Evolutionary conservation across 345 rosid species (phyloP).

Genomic region (Stellera chamaejasme): DNA sequence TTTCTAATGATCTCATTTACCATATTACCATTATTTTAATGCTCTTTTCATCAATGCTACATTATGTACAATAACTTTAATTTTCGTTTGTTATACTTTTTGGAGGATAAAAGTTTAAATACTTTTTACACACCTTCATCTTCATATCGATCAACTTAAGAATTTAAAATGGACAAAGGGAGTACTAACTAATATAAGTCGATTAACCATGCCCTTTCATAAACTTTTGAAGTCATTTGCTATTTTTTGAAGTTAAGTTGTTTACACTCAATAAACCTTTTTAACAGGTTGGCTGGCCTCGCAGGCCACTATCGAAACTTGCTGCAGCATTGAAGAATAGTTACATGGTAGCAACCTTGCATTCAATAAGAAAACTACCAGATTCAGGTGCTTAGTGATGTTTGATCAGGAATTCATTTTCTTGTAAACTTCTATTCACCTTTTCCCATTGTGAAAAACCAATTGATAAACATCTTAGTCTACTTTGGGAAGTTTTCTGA

Average conservation of each 20-base stretch:
- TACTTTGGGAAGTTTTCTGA: slow-evolving; percentile 90
- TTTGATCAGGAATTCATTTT: neutral
- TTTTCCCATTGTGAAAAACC: slow-evolving; percentile 26
- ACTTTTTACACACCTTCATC: no score
- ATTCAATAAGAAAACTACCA: slow-evolving; percentile 50
- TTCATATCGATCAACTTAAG: no score
- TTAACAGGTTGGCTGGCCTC: slow-evolving; percentile 88
- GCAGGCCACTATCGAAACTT: slow-evolving; percentile 78
- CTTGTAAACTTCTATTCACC: slow-evolving; percentile 9
- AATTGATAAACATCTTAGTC: slow-evolving; percentile 81
- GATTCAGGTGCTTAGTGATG: slow-evolving; percentile 46
- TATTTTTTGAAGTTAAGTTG: neutral
- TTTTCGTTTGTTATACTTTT: no score
- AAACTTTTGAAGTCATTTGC: neutral
- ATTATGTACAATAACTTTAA: no score
- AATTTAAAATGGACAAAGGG: no score
- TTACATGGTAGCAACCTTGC: slow-evolving; percentile 90
- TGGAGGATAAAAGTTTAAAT: no score
- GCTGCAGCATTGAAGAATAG: slow-evolving; percentile 90
- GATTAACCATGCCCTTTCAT: neutral
- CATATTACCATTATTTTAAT: no score
- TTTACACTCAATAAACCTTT: neutral
- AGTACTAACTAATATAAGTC: neutral
- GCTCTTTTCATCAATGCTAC: no score
- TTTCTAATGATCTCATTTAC: no score